Evolutionary conservation across 106 monocot genomes (phyloP), one percentile per base, ranked within the genome.

Genomic region (Phalaenopsis equestris): DNA sequence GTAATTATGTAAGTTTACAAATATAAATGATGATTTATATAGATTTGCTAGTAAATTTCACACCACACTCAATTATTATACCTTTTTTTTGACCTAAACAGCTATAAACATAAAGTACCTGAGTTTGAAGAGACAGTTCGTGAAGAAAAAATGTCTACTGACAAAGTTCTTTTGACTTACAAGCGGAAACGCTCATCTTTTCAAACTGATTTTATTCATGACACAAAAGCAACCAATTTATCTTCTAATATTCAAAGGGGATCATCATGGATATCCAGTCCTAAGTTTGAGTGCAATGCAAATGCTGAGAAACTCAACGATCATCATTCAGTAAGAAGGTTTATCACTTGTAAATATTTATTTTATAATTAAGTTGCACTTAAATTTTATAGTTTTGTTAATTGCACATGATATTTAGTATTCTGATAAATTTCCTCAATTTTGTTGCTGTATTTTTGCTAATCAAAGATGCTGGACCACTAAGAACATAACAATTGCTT

Each of bases 81-180:
- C 0, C 38, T 12, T 52, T 70, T 74, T 45, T 74, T 74, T 72
- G 45, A 23, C 15, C 74, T n/a, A 42, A 9, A n/a, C 74, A 74
- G 21, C 74, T 74, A 8, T 45, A 74, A 42, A 61, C 19, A 61
- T 42, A 19, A 19, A 74, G 74, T 43, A 43, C 43, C 17, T 45
- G 41, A 74, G 45, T 45, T 74, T 4, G 5, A 43, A 42, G 42
- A 74, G 42, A 45, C 15, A 6, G 16, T 19, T 38, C 3, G 39
- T 30, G 5, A 72, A 16, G n/a, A n/a, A 16, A 49, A 24, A 48
- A 76, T 76, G 76, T 76, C 24, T 30, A 49, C 6, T 8, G 76
- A 76, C 21, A 76, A 76, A 76, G 76, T 76, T 23, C 49, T 76
- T 76, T 76, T 76, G 76, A 76, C 76, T 49, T 76, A 76, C 76